phyloP scores from a whole-genome alignment of 768 basidiomycete species.

The Solioccasus polychromus region DNA sequence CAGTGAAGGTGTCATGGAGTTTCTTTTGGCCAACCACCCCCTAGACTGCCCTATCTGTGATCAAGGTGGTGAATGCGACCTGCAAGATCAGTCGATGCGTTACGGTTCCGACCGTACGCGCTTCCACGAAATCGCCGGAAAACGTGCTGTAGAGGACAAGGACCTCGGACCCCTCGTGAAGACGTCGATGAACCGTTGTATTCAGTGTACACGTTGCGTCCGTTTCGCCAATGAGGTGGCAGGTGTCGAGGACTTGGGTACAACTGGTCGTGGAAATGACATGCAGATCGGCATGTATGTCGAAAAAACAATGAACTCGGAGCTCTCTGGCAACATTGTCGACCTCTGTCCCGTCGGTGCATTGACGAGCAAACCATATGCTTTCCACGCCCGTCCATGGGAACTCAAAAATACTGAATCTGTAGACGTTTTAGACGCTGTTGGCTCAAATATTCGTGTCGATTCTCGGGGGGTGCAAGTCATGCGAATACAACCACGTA shows the following conservation, averaged over 20 bases:
- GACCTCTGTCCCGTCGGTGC: slow-evolving; percentile 99
- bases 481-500: slow-evolving; percentile 95
- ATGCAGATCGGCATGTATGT: slow-evolving; percentile 99
- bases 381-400: slow-evolving; percentile 97
- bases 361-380: slow-evolving; percentile 96
- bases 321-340: slow-evolving; percentile 94
- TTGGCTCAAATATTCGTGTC: slow-evolving; percentile 95
- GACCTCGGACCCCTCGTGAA: slow-evolving; percentile 97
- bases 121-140: slow-evolving; percentile 98
- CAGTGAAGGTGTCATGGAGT: slow-evolving; percentile 99
- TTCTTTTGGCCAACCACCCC: slow-evolving; percentile 95
- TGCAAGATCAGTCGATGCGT: slow-evolving; percentile 99
- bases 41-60: slow-evolving; percentile 99
- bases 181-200: slow-evolving; percentile 98
- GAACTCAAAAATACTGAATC: slow-evolving; percentile 98
- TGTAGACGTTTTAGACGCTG: slow-evolving; percentile 90
- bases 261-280: slow-evolving; percentile 96
- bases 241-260: slow-evolving; percentile 95
- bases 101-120: slow-evolving; percentile 97
- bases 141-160: slow-evolving; percentile 98
- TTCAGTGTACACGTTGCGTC: slow-evolving; percentile 98
- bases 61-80: slow-evolving; percentile 97
- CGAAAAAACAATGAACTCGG: slow-evolving; percentile 96
- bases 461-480: slow-evolving; percentile 95
- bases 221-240: slow-evolving; percentile 99